Evolutionary conservation across 2,329 filamentous ascomycete genomes (phyloP), one percentile per base, ranked within the genome.

Genomic region (Phaeosphaeria sp.): DNA sequence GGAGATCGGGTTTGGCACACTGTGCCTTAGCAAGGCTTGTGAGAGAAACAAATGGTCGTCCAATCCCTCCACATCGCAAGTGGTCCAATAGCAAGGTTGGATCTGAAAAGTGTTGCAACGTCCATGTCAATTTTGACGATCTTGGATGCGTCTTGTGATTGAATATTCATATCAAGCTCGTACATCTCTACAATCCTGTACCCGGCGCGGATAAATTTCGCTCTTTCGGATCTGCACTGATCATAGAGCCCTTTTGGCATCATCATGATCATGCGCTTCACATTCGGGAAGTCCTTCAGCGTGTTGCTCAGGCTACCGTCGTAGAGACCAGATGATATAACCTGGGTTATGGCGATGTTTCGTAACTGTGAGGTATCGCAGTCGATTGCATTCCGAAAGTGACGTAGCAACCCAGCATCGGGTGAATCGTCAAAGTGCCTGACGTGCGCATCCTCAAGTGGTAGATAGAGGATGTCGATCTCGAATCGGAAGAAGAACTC

Each of bases 1-100:
- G 74, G 71, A 2, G 75, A 75, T 55, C 65, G 59, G 45, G 63
- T 77, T 17, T 76, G 68, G 52, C 52, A 68, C 21, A 59, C 53
- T 11, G 52, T 68, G 9, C 68, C 69, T 8, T 72, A 25, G 15
- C n/a, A n/a, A 8, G 17, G 9, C 3, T 44, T 44, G 15, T 21
- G 8, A 44, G 18, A 21, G 3, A 44, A 21, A 21, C 8, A 17
- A 9, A 22, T 36, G 11, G 5, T 36, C 3, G n/a, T 20, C 40
- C 40, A 43, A 21, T 43, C 40, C 6, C 20, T 18, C 40, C 40
- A 43, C 40, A 43, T 43, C 6, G 7, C 40, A 18, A 9, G 6
- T 20, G 40, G 40, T n/a, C 18, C 40, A 21, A 43, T 18, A 18
- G 40, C 40, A 18, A 43, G 40, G 8, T 20, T 21, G 40, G 17